phyloP scores from a whole-genome alignment of 805 yeast genomes.

The Candida andamanensis region DNA sequence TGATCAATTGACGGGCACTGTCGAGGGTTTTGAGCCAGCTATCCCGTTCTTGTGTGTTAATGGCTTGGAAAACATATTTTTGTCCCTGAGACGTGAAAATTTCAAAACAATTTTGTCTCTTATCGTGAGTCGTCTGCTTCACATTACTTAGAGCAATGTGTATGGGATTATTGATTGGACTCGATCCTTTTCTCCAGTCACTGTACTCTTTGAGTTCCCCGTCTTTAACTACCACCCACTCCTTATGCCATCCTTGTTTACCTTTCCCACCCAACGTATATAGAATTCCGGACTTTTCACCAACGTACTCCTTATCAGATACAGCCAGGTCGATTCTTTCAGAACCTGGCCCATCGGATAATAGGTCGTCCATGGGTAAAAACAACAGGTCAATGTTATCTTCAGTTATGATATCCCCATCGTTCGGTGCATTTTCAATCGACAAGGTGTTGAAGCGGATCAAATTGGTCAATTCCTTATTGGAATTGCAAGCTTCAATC shows the following conservation, averaged over 20 bases:
- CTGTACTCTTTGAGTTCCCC: slow-evolving; percentile 66
- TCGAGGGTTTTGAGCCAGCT: slow-evolving; percentile 64
- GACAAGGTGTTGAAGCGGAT: slow-evolving; percentile 24
- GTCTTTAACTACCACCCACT: slow-evolving; percentile 73
- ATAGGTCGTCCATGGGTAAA: slow-evolving; percentile 6
- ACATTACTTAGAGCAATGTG: slow-evolving; percentile 65
- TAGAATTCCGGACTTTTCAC: slow-evolving; percentile 39
- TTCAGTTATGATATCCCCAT: slow-evolving; percentile 16
- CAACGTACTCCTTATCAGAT: slow-evolving; percentile 4
- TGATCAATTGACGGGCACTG: slow-evolving; percentile 41
- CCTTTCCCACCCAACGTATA: slow-evolving; percentile 57
- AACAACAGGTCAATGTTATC: slow-evolving; percentile 29
- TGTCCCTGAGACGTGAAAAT: slow-evolving; percentile 62
- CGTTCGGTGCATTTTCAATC: slow-evolving; percentile 8
- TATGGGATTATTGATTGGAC: slow-evolving; percentile 59
- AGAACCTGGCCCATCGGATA: slow-evolving; percentile 1
- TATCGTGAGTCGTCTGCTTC: slow-evolving; percentile 44
- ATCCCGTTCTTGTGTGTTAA: slow-evolving; percentile 59
- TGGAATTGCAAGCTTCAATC: slow-evolving; percentile 35
- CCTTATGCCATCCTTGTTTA: slow-evolving; percentile 79
- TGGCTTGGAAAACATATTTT: slow-evolving; percentile 71
- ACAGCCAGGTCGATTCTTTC: neutral
- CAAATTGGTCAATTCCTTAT: slow-evolving; percentile 34
- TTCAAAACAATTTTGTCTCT: slow-evolving; percentile 62
- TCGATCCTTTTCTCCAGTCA: slow-evolving; percentile 72